Base-by-base conservation (phyloP, 2,329 filamentous ascomycete genomes). In the Botryosphaeria dothidea region DNA sequence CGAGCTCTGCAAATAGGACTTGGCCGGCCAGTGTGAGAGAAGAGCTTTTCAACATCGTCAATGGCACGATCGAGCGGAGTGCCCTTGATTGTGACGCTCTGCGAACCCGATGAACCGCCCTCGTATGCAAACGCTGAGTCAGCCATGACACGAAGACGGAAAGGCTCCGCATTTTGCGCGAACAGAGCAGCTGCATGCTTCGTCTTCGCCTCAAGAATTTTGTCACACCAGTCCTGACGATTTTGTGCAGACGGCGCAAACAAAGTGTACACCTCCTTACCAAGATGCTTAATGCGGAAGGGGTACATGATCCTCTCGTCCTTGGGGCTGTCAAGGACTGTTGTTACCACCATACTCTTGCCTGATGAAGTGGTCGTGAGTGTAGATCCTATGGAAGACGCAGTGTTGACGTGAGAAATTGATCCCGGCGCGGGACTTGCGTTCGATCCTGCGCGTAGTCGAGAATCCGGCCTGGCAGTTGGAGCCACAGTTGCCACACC, bases 161-260 rank as follows among this genome's bases (percentile, higher is more conserved):
- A 99, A 0, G 95, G 95, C 76, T 99, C 95, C 0, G 95, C 94
- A 74, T 98, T 96, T 73, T 99, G 95, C 3, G 91, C 88, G 77
- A 92, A 91, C 4, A 98, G 82, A 3, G 93, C 92, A 60, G 92
- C 90, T 23, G 95, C 95, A 75, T 99, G 93, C 66, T 90, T 89
- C 6, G 93, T 96, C 82, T 99, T 99, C 34, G 95, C 95, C 77
- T 96, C 91, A 51, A 96, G 90, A 71, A 99, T 96, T 78, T 93
- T 96, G 68, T 88, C 88, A 72, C 92, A 96, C 96, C 96, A 99
- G 56, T 96, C 92, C 67, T 88, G 84, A 65, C 95, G 86, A 71
- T 89, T 90, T 67, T 90, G 85, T 2, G 89, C 86, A 1, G 88
- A 90, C 5, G 90, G 86, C 0, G 94, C 93, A 75, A 96, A 98